These are phyloP conservation scores for Starmerella asiatica DNA, from an alignment of 805 yeast genomes.

Conservation along the genomic window DNA sequence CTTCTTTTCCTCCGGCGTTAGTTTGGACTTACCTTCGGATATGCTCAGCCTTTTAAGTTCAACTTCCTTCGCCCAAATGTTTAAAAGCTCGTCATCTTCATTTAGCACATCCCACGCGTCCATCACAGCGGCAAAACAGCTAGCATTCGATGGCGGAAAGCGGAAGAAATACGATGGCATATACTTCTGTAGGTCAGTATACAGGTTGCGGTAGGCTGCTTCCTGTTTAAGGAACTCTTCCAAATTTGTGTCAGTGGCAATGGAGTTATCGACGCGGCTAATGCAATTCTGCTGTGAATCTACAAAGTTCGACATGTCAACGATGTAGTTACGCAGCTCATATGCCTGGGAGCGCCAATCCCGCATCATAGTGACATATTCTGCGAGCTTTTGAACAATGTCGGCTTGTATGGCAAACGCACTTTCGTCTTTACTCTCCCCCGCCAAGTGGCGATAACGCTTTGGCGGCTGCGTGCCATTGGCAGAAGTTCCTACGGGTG, in stretches of 20 bases:
- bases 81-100: conserved; percentile 1
- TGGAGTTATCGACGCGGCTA: background rate
- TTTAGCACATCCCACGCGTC: conserved; percentile 14
- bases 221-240: background rate
- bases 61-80: background rate
- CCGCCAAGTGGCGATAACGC: too few species aligned
- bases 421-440: too few species aligned
- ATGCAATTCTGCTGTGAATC: background rate
- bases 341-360: too few species aligned
- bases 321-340: background rate
- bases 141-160: background rate
- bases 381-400: too few species aligned
- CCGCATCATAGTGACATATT: too few species aligned
- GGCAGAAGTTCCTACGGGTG: too few species aligned
- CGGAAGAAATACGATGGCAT: background rate
- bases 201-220: background rate
- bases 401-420: too few species aligned
- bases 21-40: too few species aligned
- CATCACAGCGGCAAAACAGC: background rate
- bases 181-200: background rate
- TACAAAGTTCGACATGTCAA: background rate
- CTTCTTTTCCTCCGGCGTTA: too few species aligned
- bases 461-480: too few species aligned
- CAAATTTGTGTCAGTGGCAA: background rate
- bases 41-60: background rate